Evolutionary conservation across 192 early-diverging fungal genomes (phyloP), one percentile per base, ranked within the genome.

Genomic region (Mycoemilia scoparia): DNA sequence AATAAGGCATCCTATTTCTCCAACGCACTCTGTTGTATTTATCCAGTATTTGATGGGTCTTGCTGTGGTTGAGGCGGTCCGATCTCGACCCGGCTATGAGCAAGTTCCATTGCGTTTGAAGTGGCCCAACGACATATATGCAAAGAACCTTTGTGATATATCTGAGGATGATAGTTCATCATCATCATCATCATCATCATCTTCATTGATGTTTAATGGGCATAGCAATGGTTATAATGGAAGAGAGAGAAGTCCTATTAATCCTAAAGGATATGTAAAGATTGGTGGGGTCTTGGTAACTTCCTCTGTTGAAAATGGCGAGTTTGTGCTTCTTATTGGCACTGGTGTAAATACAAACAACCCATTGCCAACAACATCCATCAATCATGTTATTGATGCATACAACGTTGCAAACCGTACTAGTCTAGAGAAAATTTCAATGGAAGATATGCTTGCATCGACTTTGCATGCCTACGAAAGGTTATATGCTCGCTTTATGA

Each of bases 101-200:
- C 51, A 76, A 11, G 41, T 95, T 9, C 82, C 86, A 0, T 48
- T 98, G 36, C 68, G 71, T 21, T 53, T 98, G 29, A 98, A 98
- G 57, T 98, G 93, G 93, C 93, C 93, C 28, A 98, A 98, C 45
- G 93, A 98, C 45, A 68, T 98, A 13, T 98, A 98, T 54, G 82
- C 69, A 1, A 50, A 71, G 44, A 44, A 66, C 27, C 21, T 43
- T 15, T 39, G 37, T 16, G 55, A 51, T 34, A 36, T n/a, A n/a
- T n/a, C n/a, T n/a, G 48, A 36, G 15, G 51, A 55, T 17, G 54
- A 58, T 18, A 48, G 49, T 27, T 35, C 57, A 14, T 54, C 46
- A 11, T 43, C 23, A 8, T 12, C 39, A 1, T 39, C 41, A 25
- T 17, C 53, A 0, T n/a, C n/a, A n/a, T n/a, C n/a, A n/a, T n/a